A percentile compares a stretch with the other conserved stretches of the same genome.
These are phyloP conservation scores for Epicoccum nigrum DNA, from an alignment of 2,329 filamentous ascomycete species.

Conservation along the genomic window DNA sequence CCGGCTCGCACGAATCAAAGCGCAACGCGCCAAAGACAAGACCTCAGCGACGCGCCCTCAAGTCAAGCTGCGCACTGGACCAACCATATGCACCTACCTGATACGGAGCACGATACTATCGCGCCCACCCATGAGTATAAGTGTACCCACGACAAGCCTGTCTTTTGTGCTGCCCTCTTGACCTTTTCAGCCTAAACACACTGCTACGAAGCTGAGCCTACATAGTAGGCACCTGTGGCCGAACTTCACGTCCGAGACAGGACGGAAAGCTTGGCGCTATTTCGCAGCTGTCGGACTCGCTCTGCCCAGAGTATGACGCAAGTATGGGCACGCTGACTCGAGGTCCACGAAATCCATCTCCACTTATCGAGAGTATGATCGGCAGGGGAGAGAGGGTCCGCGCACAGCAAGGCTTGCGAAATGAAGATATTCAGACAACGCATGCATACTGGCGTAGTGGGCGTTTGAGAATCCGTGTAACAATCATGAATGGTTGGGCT, in stretches of 20 bases:
- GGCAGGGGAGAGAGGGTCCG: constrained; percentile 23
- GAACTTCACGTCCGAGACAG: constrained; percentile 4
- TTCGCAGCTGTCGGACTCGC: constrained; percentile 7
- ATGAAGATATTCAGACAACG: constrained; percentile 14
- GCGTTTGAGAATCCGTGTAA: constrained; percentile 4
- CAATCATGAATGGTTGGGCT: neutral
- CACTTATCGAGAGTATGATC: constrained; percentile 27
- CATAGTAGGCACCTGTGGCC: neutral
- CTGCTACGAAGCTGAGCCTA: no score
- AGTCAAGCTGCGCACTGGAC: constrained; percentile 1
- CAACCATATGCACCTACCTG: constrained; percentile 9
- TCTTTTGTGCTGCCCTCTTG: neutral
- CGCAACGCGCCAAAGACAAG: neutral
- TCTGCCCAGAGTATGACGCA: constrained; percentile 16
- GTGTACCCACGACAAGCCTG: neutral
- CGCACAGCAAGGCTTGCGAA: constrained; percentile 9
- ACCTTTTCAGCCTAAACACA: constrained; percentile 3
- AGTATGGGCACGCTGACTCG: constrained; percentile 10
- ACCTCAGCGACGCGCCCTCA: constrained; percentile 25
- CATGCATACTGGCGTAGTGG: constrained; percentile 1
- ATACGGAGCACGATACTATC: constrained; percentile 1
- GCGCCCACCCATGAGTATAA: neutral
- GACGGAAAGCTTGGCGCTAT: constrained; percentile 7
- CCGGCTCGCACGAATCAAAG: constrained; percentile 5
- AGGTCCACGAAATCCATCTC: neutral